phyloP scores from a whole-genome alignment of 768 basidiomycete genomes.

The Kwoniella pini region DNA sequence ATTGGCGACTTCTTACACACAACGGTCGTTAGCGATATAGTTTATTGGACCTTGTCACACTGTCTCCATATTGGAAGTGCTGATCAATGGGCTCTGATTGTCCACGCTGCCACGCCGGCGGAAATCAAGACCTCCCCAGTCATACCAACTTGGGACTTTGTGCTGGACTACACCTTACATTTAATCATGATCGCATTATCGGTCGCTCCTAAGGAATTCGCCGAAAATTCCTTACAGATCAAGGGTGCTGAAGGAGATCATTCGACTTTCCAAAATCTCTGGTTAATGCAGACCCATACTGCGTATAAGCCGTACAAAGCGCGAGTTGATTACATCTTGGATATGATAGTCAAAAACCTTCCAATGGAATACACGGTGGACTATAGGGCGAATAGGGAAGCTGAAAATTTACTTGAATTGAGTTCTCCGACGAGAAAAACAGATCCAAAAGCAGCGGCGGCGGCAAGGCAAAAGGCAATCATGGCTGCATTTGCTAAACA shows the following conservation, averaged over 20 bases:
- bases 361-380: slow-evolving; percentile 61
- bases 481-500: slow-evolving; percentile 95
- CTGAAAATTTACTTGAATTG: slow-evolving; percentile 7
- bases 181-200: slow-evolving; percentile 80
- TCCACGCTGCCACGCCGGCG: slow-evolving; percentile 12
- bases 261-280: slow-evolving; percentile 62
- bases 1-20: slow-evolving; percentile 69
- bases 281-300: slow-evolving; percentile 73
- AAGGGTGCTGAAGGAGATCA: slow-evolving; percentile 26
- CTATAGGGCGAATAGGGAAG: slow-evolving; percentile 29
- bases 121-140: slow-evolving; percentile 29
- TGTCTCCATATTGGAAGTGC: slow-evolving; percentile 36
- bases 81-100: slow-evolving; percentile 26
- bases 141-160: slow-evolving; percentile 65
- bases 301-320: slow-evolving; percentile 68
- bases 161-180: slow-evolving; percentile 84
- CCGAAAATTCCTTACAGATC: slow-evolving; percentile 62
- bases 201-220: slow-evolving; percentile 68
- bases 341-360: slow-evolving; percentile 62
- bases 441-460: slow-evolving; percentile 29
- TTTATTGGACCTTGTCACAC: slow-evolving; percentile 66
- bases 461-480: slow-evolving; percentile 76
- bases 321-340: slow-evolving; percentile 74
- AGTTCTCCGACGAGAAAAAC: slow-evolving; percentile 6
- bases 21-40: slow-evolving; percentile 71